Conservation (phyloP, 805 yeast genomes). For the Candida michaelii region DNA sequence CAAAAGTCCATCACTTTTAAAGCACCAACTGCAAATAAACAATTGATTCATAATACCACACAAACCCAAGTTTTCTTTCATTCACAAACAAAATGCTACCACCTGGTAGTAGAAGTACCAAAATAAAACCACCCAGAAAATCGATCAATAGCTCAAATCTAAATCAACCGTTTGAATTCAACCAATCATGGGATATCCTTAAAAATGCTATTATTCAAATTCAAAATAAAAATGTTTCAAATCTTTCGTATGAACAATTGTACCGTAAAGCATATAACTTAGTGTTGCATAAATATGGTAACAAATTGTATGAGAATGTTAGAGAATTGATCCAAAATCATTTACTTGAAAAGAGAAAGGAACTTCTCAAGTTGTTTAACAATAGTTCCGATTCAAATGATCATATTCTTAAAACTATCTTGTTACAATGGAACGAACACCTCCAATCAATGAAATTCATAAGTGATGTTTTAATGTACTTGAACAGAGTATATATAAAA, state of each 20-base stretch:
- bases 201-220: conserved; percentile 71
- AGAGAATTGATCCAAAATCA: conserved; percentile 47
- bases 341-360: conserved; percentile 28
- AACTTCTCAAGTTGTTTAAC: conserved; percentile 18
- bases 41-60: no score
- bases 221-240: conserved; percentile 67
- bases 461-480: conserved; percentile 80
- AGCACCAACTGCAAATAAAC: no score
- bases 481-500: conserved; percentile 81
- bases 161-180: conserved; percentile 50
- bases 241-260: conserved; percentile 76
- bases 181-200: conserved; percentile 64
- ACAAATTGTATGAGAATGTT: conserved; percentile 62
- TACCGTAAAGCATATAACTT: conserved; percentile 77
- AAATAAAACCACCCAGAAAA: conserved; percentile 66
- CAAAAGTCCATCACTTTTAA: no score
- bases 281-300: conserved; percentile 70
- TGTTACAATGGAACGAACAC: conserved; percentile 68
- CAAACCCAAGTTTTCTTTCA: no score
- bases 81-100: conserved; percentile 29
- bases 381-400: conserved; percentile 17
- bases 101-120: conserved; percentile 47
- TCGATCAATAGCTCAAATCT: conserved; percentile 21
- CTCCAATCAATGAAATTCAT: conserved; percentile 71
- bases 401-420: conserved; percentile 36